Base-by-base conservation (phyloP, 192 early-diverging fungal species). In the Backusella sp. region DNA sequence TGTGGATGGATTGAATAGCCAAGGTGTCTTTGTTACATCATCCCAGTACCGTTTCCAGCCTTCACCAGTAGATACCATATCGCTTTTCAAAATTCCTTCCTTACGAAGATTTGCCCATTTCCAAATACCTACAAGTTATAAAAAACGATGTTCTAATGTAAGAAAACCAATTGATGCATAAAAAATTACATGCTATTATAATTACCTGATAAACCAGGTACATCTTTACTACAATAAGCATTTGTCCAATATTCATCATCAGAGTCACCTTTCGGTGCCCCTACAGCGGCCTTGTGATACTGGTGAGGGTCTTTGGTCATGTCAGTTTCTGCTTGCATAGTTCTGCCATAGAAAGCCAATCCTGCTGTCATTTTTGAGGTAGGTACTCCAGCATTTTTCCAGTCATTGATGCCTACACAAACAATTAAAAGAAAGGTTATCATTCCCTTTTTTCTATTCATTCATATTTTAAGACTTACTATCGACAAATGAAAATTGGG, bases 11-110 rank as follows among this genome's bases (percentile, higher is more conserved):
- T 89, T 89, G 62, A 86, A 88, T 74, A 85, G 72, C 84, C 89
- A 88, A 35, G 89, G 89, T 23, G 86, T 87, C 36, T 86, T 72
- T 15, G 87, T 77, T 49, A 69, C 56, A 17, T 84, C 73, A 73
- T 92, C 89, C 88, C 87, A 89, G 65, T 86, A 70, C 0, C 86
- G 77, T 7, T 79, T 74, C 91, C 91, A 93, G 46, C 89, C 88
- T 62, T 78, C 81, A 46, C 83, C 85, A 26, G 85, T 76, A 1
- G 76, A 75, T 6, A 82, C 81, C 28, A 70, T 19, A 30, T 84
- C 36, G 1, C 80, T 59, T 35, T 79, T 79, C 14, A 91, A 46
- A 2, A 90, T 49, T 2, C 85, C 89, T 79, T 88, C 85, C 23
- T 83, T 82, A 56, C 90, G 86, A 76, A 92, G 28, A 70, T 88